A percentile compares a stretch with the other conserved stretches of the same genome.
Evolutionary conservation across 78 protist genomes (phyloP).

Genomic region (Dictyostelium capitatum): DNA sequence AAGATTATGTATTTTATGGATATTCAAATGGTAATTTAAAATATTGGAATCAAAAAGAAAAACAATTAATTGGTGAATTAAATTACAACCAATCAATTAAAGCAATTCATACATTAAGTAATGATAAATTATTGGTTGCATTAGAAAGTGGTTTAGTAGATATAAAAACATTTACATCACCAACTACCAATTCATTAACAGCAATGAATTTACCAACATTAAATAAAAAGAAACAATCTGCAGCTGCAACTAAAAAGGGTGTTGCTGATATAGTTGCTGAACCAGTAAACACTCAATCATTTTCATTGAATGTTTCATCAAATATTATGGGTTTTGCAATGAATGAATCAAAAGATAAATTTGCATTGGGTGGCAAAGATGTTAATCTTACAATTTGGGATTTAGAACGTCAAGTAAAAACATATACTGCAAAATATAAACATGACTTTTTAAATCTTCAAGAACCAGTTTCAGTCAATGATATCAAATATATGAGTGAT

Average conservation of each 20-base stretch:
- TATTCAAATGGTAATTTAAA: constrained; percentile 22
- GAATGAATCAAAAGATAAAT: not conserved
- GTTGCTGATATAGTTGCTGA: not conserved
- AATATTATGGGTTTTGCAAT: constrained; percentile 4
- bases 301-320: constrained; percentile 5
- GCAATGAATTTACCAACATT: constrained; percentile 12
- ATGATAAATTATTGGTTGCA: constrained; percentile 27
- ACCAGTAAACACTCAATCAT: not conserved
- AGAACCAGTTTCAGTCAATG: constrained; percentile 6
- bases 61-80: constrained; percentile 3
- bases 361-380: constrained; percentile 48
- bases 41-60: constrained; percentile 23
- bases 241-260: not conserved
- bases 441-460: constrained; percentile 30
- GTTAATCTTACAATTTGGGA: constrained; percentile 16
- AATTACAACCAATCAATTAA: not conserved
- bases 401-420: constrained; percentile 18
- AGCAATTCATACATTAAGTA: constrained; percentile 12
- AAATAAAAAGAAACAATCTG: not conserved
- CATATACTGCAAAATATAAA: constrained; percentile 9
- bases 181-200: not conserved
- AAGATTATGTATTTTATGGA: constrained; percentile 23
- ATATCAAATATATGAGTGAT: not conserved
- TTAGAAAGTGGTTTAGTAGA: constrained; percentile 14
- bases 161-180: not conserved